A percentile compares a stretch with the other conserved stretches of the same genome.
These are phyloP conservation scores for Funneliformis caledonium DNA, from an alignment of 371 early-diverging fungal genomes.

Conservation along the genomic window DNA sequence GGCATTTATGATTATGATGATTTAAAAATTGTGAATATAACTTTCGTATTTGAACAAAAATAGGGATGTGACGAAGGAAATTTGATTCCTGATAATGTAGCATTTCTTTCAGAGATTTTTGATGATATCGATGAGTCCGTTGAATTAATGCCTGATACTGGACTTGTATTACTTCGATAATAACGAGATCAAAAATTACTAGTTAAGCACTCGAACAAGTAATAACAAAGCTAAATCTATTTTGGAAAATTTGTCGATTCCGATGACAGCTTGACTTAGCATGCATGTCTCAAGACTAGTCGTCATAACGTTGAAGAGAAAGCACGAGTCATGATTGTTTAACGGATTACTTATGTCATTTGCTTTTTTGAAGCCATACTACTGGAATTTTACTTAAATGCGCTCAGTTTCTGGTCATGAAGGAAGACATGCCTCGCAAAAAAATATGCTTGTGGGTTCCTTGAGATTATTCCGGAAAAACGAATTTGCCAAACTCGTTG, in stretches of 20 bases:
- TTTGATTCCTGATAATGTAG: slow-evolving; percentile 14
- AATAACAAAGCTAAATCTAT: slow-evolving; percentile 11
- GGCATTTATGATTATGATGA: too few relatives aligned
- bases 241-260: slow-evolving; percentile 27
- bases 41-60: background rate
- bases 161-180: slow-evolving; percentile 32
- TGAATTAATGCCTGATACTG: slow-evolving; percentile 37
- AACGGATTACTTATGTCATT: slow-evolving; percentile 43
- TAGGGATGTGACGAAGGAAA: slow-evolving; percentile 28
- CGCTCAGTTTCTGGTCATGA: slow-evolving; percentile 35
- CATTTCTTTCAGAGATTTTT: slow-evolving; percentile 25
- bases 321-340: too few relatives aligned
- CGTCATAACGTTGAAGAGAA: slow-evolving; percentile 38
- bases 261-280: slow-evolving; percentile 20
- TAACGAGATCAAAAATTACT: slow-evolving; percentile 18
- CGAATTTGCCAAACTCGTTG: slow-evolving; percentile 27
- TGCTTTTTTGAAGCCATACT: slow-evolving; percentile 43
- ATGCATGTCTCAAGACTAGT: slow-evolving; percentile 35
- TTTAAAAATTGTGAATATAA: too few relatives aligned
- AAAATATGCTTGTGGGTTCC: slow-evolving; percentile 28
- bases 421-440: slow-evolving; percentile 22
- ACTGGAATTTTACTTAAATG: slow-evolving; percentile 37
- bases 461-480: slow-evolving; percentile 17
- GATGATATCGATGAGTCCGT: slow-evolving; percentile 7
- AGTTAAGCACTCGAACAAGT: slow-evolving; percentile 36